Conservation (phyloP, 176 grass and related monocot species). For the Tillandsia leiboldiana region DNA sequence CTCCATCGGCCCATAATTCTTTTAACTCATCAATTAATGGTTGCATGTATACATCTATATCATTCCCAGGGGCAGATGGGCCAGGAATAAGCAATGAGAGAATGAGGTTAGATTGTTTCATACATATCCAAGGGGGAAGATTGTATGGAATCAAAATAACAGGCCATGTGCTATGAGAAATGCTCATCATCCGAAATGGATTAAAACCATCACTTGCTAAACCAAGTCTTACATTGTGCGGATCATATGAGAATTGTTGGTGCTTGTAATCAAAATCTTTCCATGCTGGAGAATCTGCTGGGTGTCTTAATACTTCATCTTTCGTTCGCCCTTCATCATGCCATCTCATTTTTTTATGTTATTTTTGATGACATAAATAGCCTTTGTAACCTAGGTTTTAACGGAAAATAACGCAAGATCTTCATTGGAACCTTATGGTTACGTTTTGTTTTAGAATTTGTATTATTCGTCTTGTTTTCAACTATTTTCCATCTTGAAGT, state of each 20-base stretch:
- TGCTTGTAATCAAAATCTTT: background rate
- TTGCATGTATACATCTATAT: too few relatives aligned
- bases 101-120: too few relatives aligned
- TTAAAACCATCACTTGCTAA: background rate
- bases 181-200: background rate
- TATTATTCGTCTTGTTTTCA: background rate
- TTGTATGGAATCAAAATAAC: too few relatives aligned
- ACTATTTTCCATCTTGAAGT: constrained; percentile 3
- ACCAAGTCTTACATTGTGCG: background rate
- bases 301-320: background rate
- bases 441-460: background rate
- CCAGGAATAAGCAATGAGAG: too few relatives aligned
- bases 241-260: background rate
- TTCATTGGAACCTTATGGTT: background rate
- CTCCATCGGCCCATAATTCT: too few relatives aligned
- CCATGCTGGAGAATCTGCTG: background rate
- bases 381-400: constrained; percentile 17
- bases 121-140: too few relatives aligned
- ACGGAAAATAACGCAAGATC: constrained; percentile 28
- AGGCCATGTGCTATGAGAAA: constrained; percentile 10
- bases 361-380: constrained; percentile 11
- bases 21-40: too few relatives aligned
- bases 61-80: too few relatives aligned
- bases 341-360: background rate
- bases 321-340: constrained; percentile 20